Conservation (phyloP, 352 stramenopile genomes). For the Blastocystis sp. region DNA sequence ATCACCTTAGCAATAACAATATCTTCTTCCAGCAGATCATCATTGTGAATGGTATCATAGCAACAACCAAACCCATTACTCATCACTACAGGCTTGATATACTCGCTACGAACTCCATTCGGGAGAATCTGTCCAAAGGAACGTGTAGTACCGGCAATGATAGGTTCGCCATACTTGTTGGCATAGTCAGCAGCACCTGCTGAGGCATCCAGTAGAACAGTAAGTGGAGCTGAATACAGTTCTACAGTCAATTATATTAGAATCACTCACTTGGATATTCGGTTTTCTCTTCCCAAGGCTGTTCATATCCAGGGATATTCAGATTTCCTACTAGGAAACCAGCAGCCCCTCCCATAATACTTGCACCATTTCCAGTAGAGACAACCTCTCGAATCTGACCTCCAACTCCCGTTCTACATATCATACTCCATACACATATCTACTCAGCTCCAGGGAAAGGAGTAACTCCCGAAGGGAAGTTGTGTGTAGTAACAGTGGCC, state of each 20-base stretch:
- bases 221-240: conserved; percentile 73
- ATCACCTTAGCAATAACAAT: conserved; percentile 92
- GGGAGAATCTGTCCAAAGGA: conserved; percentile 90
- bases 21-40: conserved; percentile 82
- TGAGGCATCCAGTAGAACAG: conserved; percentile 90
- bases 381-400: conserved; percentile 94
- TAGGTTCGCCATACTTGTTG: conserved; percentile 99
- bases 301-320: conserved; percentile 84
- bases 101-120: conserved; percentile 89
- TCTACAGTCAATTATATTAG: neutral
- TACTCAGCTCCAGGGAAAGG: conserved; percentile 70
- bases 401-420: conserved; percentile 82
- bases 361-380: conserved; percentile 88
- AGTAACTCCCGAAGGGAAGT: conserved; percentile 89
- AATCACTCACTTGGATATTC: conserved; percentile 76
- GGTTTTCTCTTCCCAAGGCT: conserved; percentile 86
- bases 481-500: conserved; percentile 96
- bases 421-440: neutral
- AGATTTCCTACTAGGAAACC: conserved; percentile 89
- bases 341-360: conserved; percentile 82
- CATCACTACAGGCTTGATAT: conserved; percentile 99
- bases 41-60: conserved; percentile 82
- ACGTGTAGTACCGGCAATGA: conserved; percentile 90
- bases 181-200: conserved; percentile 97
- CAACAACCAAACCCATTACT: conserved; percentile 90